Evolutionary conservation across 192 early-diverging fungal genomes (phyloP), one percentile per base, ranked within the genome.

Genomic region (Phlyctochytrium arcticum): DNA sequence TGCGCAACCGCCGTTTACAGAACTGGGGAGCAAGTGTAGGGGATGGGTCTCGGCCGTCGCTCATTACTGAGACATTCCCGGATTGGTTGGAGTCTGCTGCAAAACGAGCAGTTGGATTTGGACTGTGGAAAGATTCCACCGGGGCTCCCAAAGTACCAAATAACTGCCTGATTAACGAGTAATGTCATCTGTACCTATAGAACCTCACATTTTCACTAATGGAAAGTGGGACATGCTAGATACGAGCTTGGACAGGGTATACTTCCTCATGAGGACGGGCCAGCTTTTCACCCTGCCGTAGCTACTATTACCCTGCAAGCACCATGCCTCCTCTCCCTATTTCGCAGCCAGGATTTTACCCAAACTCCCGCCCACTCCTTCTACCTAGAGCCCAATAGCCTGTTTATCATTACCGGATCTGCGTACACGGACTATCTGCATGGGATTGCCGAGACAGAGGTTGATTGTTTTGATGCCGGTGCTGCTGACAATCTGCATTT

Each of bases 191-290:
- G 10, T 31, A 33, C 7, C 54, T 48, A 29, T 6, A 24, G 6
- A 6, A 6, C 12, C 24, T 47, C 33, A 39, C 39, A 36, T 37
- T 10, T 5, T 29, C 48, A 34, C 7, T 49, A 21, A 1, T 46
- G n/a, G n/a, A n/a, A n/a, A n/a, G n/a, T n/a, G n/a, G n/a, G n/a
- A n/a, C n/a, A 56, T 23, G 31, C 23, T 2, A 66, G 64, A 50
- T 77, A 77, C 48, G 4, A 10, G 2, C 63, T 64, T 4, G 71
- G 71, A 2, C 76, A 78, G 54, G 76, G 76, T 0, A 78, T 78
- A 57, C 62, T 78, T 66, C 70, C 76, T 19, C 76, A 78, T 60
- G 57, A 62, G 26, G 76, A 78, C 55, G 76, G 76, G 24, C 76
- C 76, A 6, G 72, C 72, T 9, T 78, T 67, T 49, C 51, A 48